Percentiles rank a stretch among this genome's conserved stretches.
Evolutionary conservation across 1,284 basidiomycete genomes (phyloP).

Genomic region (Omphalotus olearius): DNA sequence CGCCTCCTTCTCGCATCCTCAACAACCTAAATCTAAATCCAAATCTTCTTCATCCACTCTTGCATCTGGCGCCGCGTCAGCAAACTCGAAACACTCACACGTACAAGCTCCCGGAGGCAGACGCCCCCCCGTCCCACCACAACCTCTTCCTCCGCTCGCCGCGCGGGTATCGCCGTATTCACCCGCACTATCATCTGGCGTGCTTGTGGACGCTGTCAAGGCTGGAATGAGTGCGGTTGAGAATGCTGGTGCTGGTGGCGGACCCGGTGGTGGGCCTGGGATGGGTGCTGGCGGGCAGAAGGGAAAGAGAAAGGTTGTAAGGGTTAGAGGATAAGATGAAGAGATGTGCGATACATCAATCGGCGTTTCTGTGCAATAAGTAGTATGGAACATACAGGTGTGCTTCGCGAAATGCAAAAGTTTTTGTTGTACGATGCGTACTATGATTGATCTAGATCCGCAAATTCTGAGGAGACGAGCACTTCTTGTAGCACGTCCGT

Average conservation of each 20-base stretch:
- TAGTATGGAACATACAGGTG: no score
- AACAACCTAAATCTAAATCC: constrained; percentile 11
- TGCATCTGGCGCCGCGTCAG: constrained; percentile 32
- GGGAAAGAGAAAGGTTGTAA: constrained; percentile 75
- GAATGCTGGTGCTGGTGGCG: constrained; percentile 28
- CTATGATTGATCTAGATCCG: no score
- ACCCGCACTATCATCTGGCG: constrained; percentile 67
- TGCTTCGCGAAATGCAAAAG: no score
- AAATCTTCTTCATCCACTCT: constrained; percentile 26
- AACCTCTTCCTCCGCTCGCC: constrained; percentile 49
- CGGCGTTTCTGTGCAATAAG: no score
- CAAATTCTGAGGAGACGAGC: no score
- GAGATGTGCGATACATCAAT: background rate
- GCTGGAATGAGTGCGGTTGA: constrained; percentile 70
- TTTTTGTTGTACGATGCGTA: no score
- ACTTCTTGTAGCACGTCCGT: no score
- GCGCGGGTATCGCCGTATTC: constrained; percentile 60
- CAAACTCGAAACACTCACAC: constrained; percentile 6
- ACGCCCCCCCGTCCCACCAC: constrained; percentile 44
- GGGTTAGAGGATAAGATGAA: constrained; percentile 53
- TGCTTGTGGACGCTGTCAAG: constrained; percentile 73
- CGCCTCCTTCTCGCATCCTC: no score
- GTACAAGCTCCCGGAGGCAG: constrained; percentile 8
- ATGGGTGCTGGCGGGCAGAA: constrained; percentile 43
- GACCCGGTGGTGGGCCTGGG: constrained; percentile 16